Evolutionary conservation across 108 stramenopile genomes (phyloP).

Genomic region (Conticribra weissflogii): DNA sequence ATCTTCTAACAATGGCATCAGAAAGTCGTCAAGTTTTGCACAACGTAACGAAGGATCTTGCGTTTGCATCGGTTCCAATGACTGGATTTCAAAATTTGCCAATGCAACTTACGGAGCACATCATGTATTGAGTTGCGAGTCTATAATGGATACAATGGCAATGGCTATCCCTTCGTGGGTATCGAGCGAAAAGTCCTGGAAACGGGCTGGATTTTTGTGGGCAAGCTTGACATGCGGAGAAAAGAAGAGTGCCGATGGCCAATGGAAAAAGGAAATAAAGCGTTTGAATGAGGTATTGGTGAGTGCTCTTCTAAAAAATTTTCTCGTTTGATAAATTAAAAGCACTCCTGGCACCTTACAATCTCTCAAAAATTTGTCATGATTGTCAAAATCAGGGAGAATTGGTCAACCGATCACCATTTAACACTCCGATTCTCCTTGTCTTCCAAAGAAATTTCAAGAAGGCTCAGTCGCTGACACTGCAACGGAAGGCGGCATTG

Average conservation of each 20-base stretch:
- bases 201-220: conserved; percentile 71
- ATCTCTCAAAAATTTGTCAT: too few species aligned
- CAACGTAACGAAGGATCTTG: conserved; percentile 39
- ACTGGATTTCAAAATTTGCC: conserved; percentile 69
- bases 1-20: neutral
- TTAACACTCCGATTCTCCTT: conserved; percentile 54
- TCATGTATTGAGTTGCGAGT: conserved; percentile 69
- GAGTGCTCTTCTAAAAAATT: conserved; percentile 12
- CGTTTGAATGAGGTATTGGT: conserved; percentile 46
- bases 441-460: conserved; percentile 62
- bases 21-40: conserved; percentile 13
- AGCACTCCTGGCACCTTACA: too few species aligned
- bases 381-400: too few species aligned
- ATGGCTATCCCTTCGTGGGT: conserved; percentile 78
- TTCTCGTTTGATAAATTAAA: too few species aligned
- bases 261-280: conserved; percentile 19
- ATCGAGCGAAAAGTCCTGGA: conserved; percentile 28
- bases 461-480: conserved; percentile 36
- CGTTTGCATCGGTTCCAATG: conserved; percentile 68
- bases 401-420: conserved; percentile 16
- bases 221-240: conserved; percentile 46
- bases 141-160: conserved; percentile 46
- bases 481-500: conserved; percentile 46
- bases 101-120: conserved; percentile 51
- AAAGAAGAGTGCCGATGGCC: conserved; percentile 8